Evolutionary conservation across 2,329 filamentous ascomycete species (phyloP), one percentile per base, ranked within the genome.

Genomic region (Leptosphaerulina australis): DNA sequence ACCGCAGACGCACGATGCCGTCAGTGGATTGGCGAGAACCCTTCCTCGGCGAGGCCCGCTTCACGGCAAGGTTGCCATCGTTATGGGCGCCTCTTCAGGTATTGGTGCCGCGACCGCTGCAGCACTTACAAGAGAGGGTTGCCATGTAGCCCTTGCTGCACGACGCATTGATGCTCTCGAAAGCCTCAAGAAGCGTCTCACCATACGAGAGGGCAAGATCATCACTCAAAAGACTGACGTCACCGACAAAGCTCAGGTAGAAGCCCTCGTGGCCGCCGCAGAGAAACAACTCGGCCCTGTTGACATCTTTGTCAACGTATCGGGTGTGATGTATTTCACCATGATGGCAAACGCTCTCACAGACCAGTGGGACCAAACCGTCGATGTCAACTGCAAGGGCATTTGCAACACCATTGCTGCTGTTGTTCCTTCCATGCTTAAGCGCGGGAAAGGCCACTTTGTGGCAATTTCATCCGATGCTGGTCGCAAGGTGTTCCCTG

Each of bases 301-400:
- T 34, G 89, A 93, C 67, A 88, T 92, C 41, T 81, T 93, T n/a
- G 83, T 93, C 39, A 85, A 85, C 30, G 90, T 88, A 64, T 90
- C 89, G 0, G 89, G 89, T 26, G 89, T 93, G 67, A 93, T 93
- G 89, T 93, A 93, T 76, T 93, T 86, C 74, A 92, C 89, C 45
- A 86, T 92, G 85, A 92, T 93, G 89, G 83, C 86, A 48, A 92
- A 91, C 67, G 81, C 77, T 12, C 81, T 88, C 56, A 82, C 78
- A 0, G 87, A 89, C 4, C 86, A 93, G 63, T 93, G 89, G 89
- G 85, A 91, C 56, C 86, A 83, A 50, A 92, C 88, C 0, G 88
- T 93, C 31, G 89, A 92, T 62, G 88, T 93, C 60, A 93, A 93
- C 76, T 92, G 89, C 83, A 92, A 92, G 74, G 89, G 89, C 28